phyloP scores from a whole-genome alignment of 345 rosid species.

The Isatis tinctoria region DNA sequence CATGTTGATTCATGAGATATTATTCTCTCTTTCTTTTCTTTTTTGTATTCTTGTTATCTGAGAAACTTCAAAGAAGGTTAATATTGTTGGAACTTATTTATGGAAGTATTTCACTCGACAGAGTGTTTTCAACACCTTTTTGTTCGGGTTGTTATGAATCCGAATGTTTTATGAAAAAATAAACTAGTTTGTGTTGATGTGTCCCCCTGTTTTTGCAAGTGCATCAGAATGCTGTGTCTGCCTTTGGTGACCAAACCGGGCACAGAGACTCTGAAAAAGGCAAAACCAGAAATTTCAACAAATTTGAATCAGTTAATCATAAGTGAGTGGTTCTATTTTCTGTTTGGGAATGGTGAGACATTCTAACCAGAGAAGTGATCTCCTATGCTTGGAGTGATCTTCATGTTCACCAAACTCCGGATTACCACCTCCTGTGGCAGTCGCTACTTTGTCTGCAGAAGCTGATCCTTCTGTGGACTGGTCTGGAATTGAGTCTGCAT shows the following conservation, averaged over 20 bases:
- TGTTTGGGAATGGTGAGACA: neutral
- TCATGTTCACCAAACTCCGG: conserved; percentile 47
- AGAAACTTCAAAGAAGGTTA: neutral
- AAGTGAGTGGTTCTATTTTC: neutral
- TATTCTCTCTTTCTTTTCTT: neutral
- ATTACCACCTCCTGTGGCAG: conserved; percentile 57
- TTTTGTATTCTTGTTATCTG: neutral
- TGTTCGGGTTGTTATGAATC: neutral
- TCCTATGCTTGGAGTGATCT: conserved; percentile 38
- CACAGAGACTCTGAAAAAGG: neutral
- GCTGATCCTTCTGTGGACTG: conserved; percentile 36
- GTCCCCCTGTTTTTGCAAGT: neutral
- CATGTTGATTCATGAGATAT: conserved; percentile 10
- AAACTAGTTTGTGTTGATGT: neutral
- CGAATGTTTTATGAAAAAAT: neutral
- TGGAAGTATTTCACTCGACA: neutral
- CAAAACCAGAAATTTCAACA: neutral
- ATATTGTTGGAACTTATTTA: conserved; percentile 2
- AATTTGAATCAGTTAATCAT: neutral
- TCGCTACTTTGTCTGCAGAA: conserved; percentile 41
- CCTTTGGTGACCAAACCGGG: neutral
- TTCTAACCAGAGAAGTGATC: conserved; percentile 42
- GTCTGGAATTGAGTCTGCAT: conserved; percentile 40
- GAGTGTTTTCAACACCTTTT: neutral
- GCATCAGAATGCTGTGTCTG: neutral